Conservation (phyloP, 805 yeast genomes). For the Blastobotrys attinorum region DNA sequence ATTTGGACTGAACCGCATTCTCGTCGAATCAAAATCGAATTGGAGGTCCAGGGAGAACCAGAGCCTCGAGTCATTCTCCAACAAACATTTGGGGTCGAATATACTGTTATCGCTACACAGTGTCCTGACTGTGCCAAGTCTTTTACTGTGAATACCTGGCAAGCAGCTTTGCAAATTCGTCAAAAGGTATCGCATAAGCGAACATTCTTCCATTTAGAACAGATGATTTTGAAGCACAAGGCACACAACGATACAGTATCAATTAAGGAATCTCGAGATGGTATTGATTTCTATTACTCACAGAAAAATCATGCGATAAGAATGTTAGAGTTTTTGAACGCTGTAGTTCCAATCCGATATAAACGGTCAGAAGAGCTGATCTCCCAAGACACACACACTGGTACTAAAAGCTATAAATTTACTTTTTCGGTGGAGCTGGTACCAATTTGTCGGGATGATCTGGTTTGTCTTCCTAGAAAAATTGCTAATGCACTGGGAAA, state of each 20-base stretch:
- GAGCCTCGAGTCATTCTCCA: constrained; percentile 83
- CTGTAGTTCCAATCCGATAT: constrained; percentile 73
- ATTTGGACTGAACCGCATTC: constrained; percentile 99
- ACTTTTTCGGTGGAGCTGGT: constrained; percentile 85
- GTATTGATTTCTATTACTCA: constrained; percentile 82
- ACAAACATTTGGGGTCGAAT: constrained; percentile 88
- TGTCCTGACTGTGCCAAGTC: constrained; percentile 97
- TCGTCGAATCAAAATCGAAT: constrained; percentile 77
- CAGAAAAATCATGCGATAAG: constrained; percentile 85
- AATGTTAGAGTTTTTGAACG: constrained; percentile 79
- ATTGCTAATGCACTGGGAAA: constrained; percentile 77
- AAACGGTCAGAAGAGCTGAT: constrained; percentile 85
- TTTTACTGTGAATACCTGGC: constrained; percentile 91
- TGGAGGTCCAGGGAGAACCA: constrained; percentile 94
- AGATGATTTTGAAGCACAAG: constrained; percentile 78
- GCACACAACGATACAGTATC: constrained; percentile 91
- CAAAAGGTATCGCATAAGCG: constrained; percentile 93
- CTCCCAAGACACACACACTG: constrained; percentile 83
- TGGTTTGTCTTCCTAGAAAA: constrained; percentile 75
- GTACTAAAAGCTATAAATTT: constrained; percentile 79
- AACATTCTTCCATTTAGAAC: constrained; percentile 88
- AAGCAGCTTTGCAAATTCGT: constrained; percentile 92
- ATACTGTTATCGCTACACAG: constrained; percentile 90
- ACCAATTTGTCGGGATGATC: constrained; percentile 90
- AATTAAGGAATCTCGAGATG: constrained; percentile 82